Base-by-base conservation (phyloP, 495 filamentous ascomycete species). In the Podospora fimiseda region DNA sequence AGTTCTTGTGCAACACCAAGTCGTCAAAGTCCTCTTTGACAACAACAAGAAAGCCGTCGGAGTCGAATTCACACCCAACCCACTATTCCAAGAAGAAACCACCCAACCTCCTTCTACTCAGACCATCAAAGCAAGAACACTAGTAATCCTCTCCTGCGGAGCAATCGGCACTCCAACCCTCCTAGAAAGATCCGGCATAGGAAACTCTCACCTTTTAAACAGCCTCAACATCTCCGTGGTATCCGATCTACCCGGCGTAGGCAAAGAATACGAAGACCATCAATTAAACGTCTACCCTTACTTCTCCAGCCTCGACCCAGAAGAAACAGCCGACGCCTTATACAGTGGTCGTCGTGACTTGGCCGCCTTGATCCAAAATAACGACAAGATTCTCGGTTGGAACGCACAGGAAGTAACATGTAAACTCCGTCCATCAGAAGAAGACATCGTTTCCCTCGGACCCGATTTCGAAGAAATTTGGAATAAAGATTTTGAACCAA, bases 131-230 rank as follows among this genome's bases (percentile, higher is more conserved):
- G 83, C 77, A 1, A 66, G 60, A 9, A 79, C 67, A 48, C 60
- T 73, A 61, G 5, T 86, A 2, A 73, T 88, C 39, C 56, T 84
- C 1, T 80, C 82, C 1, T 77, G 75, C n/a, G 84, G 84, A 8
- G 59, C 76, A 9, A 67, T 77, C 16, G 72, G 76, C 13, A 75
- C 83, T 0, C 80, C 84, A 4, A 61, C 68, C 1, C 61, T 87
- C 2, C 70, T 86, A 9, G 82, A 87, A 58, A 71, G 82, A 0
- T 87, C 84, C 0, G 83, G 84, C 9, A 62, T 87, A 42, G 83
- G 83, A 18, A 53, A 53, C 14, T 60, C 53, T 2, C 56, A 65
- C 1, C 40, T 73, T n/a, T 64, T 77, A 9, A 27, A 67, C 33
- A 50, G 53, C 33, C 69, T 69, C 7, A 60, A 63, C 15, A 54